phyloP scores from a whole-genome alignment of 1,139 yeast species.

The Saccharomyces hybrid region DNA sequence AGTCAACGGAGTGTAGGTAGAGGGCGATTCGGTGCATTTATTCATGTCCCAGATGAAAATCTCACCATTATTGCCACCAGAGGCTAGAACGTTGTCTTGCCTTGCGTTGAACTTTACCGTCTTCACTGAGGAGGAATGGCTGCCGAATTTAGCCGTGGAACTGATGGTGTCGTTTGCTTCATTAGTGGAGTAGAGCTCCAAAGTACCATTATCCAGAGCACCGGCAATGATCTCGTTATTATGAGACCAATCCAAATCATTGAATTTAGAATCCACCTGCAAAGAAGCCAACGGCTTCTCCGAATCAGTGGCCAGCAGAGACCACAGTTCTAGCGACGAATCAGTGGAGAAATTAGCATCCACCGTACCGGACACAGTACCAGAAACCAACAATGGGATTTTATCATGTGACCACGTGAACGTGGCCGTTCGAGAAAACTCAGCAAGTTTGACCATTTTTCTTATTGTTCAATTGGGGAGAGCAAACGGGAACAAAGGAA shows the following conservation, averaged over 20 bases:
- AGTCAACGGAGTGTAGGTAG: conserved; percentile 45
- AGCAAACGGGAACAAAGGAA: conserved; percentile 3
- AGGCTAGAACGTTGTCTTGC: conserved; percentile 65
- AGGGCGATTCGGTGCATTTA: conserved; percentile 32
- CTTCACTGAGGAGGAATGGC: conserved; percentile 67
- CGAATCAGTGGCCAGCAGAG: conserved; percentile 43
- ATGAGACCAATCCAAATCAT: conserved; percentile 78
- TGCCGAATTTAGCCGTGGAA: conserved; percentile 44
- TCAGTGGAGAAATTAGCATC: conserved; percentile 79
- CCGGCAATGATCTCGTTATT: conserved; percentile 72
- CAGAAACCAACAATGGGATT: conserved; percentile 75
- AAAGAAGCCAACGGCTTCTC: conserved; percentile 50
- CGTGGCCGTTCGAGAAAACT: conserved; percentile 78
- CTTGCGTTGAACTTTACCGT: conserved; percentile 72
- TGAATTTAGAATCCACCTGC: conserved; percentile 49
- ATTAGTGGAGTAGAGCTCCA: conserved; percentile 57
- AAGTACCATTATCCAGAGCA: conserved; percentile 75
- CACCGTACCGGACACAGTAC: conserved; percentile 91
- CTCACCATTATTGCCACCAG: conserved; percentile 86
- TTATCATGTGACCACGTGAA: conserved; percentile 89
- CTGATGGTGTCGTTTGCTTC: conserved; percentile 46
- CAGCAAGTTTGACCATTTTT: conserved; percentile 74
- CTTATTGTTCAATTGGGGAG: conserved; percentile 3
- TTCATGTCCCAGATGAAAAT: conserved; percentile 84
- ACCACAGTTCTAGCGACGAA: conserved; percentile 73